Evolutionary conservation across 768 basidiomycete species (phyloP).

Genomic region (Gymnopilus dilepis): DNA sequence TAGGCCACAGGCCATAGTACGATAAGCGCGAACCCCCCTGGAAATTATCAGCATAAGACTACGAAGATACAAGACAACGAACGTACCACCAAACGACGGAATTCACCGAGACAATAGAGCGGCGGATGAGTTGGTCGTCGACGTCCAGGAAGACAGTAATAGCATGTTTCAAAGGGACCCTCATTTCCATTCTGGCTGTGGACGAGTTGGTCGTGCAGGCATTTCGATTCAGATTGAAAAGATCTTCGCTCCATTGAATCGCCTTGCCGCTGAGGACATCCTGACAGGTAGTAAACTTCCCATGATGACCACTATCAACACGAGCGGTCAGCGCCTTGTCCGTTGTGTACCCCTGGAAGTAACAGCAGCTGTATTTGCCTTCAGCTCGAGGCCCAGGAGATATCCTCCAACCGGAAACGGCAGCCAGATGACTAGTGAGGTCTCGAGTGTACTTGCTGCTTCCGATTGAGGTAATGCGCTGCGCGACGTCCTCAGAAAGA

Average conservation of each 20-base stretch:
- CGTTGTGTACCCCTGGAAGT: not conserved
- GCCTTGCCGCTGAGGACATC: not conserved
- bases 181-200: not conserved
- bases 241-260: not conserved
- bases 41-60: not conserved
- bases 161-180: not conserved
- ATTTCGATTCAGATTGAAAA: not conserved
- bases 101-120: not conserved
- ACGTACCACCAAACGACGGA: not conserved
- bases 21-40: not conserved
- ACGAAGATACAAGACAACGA: not conserved
- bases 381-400: not conserved
- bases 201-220: not conserved
- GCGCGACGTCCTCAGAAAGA: not conserved
- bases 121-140: not conserved
- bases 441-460: conserved; percentile 3
- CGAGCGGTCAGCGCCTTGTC: not conserved
- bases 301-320: not conserved
- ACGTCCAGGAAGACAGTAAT: not conserved
- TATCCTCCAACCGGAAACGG: not conserved
- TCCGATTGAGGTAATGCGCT: not conserved
- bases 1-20: not conserved
- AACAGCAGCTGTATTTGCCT: not conserved
- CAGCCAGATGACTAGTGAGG: not conserved
- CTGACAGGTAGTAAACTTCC: not conserved